These are phyloP conservation scores for Metarhizium guizhouense DNA, from an alignment of 2,329 filamentous ascomycete species.

Conservation along the genomic window DNA sequence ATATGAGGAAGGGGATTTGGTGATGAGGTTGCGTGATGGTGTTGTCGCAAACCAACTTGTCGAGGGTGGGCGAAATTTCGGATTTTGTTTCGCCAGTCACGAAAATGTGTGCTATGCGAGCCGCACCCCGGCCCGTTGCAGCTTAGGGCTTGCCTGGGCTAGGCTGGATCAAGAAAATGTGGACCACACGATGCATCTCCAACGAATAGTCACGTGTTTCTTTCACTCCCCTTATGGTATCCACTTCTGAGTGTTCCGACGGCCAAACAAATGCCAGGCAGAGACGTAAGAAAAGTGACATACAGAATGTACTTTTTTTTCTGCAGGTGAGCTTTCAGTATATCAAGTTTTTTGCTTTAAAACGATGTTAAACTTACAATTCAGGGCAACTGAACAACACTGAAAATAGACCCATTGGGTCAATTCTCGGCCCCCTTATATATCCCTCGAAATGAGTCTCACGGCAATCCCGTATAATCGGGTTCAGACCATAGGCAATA, in stretches of 20 bases:
- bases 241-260: neutral
- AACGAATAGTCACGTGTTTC: too few relatives aligned
- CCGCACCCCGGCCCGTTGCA: conserved; percentile 7
- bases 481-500: conserved; percentile 42
- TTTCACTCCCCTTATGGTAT: too few relatives aligned
- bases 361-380: neutral
- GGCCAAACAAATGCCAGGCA: neutral
- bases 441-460: conserved; percentile 3
- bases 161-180: conserved; percentile 11
- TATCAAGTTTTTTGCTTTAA: neutral
- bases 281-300: neutral
- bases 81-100: conserved; percentile 11
- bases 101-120: conserved; percentile 21
- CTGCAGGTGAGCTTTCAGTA: neutral
- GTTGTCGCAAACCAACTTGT: neutral
- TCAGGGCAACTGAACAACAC: neutral
- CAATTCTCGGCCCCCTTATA: neutral
- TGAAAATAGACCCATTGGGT: neutral
- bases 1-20: conserved; percentile 14
- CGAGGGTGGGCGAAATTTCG: conserved; percentile 12
- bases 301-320: conserved; percentile 23
- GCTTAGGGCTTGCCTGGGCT: conserved; percentile 30
- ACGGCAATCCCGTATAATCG: conserved; percentile 54
- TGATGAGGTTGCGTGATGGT: conserved; percentile 7
- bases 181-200: neutral